A percentile compares a stretch with the other conserved stretches of the same genome.
Conservation (phyloP, 495 filamentous ascomycete genomes). For the Schizothecium vesticola region DNA sequence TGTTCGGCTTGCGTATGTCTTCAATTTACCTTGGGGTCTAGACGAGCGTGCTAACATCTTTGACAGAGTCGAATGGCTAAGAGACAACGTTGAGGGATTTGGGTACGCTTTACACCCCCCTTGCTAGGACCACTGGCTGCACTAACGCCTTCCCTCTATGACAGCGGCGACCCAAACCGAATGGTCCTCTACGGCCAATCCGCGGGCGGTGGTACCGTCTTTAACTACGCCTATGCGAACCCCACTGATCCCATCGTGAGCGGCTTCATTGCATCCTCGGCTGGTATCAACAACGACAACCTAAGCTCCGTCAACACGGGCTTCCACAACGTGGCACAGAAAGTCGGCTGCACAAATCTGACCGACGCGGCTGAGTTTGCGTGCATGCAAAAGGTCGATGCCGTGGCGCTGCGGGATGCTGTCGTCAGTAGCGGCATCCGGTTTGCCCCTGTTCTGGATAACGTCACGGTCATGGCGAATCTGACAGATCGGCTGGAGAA, state of each 20-base stretch:
- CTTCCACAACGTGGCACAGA: constrained; percentile 28
- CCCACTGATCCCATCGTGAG: constrained; percentile 34
- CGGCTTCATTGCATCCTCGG: constrained; percentile 47
- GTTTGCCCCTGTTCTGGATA: constrained; percentile 21
- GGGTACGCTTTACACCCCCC: background rate
- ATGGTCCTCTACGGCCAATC: constrained; percentile 46
- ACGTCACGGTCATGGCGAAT: constrained; percentile 26
- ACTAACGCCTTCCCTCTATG: constrained; percentile 3
- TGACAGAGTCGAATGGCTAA: background rate
- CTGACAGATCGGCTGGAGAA: constrained; percentile 21
- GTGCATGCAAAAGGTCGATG: constrained; percentile 39
- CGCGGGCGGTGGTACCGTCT: constrained; percentile 41
- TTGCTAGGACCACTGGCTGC: background rate
- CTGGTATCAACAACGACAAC: constrained; percentile 37
- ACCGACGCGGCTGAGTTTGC: constrained; percentile 34
- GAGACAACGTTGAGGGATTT: background rate
- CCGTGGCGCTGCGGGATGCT: background rate
- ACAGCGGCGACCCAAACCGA: constrained; percentile 31
- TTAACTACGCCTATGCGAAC: constrained; percentile 44
- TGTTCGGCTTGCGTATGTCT: constrained; percentile 35
- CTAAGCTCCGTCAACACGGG: constrained; percentile 7
- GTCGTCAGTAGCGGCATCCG: background rate
- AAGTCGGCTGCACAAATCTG: constrained; percentile 40
- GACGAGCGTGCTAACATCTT: background rate
- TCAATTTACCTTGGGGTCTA: background rate